phyloP scores from a whole-genome alignment of 805 yeast genomes.

The Pichia heedii region DNA sequence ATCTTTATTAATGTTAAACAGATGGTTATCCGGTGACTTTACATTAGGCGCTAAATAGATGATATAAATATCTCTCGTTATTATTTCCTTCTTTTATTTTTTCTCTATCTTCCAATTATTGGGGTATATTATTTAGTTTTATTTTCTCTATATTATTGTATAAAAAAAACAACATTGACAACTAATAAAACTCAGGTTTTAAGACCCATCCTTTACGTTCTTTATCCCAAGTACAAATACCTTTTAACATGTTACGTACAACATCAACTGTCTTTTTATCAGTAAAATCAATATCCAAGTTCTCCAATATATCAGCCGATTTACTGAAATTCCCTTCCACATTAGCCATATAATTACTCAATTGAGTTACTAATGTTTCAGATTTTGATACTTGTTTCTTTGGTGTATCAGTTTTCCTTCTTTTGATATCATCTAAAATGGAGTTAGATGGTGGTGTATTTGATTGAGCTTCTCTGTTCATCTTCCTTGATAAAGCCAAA shows the following conservation, averaged over 20 bases:
- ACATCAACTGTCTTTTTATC: conserved; percentile 48
- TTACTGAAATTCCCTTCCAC: conserved; percentile 25
- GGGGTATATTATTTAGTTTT: no score
- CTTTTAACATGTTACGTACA: conserved; percentile 58
- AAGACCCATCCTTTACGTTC: conserved; percentile 53
- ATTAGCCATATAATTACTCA: conserved; percentile 23
- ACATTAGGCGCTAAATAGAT: conserved; percentile 22
- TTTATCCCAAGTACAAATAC: conserved; percentile 63
- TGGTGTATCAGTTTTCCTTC: conserved; percentile 25
- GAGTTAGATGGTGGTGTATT: conserved; percentile 33
- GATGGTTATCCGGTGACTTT: conserved; percentile 62
- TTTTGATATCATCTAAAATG: conserved; percentile 40
- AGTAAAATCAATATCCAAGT: conserved; percentile 27
- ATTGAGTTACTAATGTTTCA: conserved; percentile 13
- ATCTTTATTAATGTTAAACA: conserved; percentile 60
- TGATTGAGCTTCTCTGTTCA: not conserved
- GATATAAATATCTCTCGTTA: not conserved
- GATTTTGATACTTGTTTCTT: conserved; percentile 5
- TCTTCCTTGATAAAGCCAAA: not conserved
- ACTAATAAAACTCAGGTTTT: conserved; percentile 40
- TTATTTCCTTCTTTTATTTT: not conserved
- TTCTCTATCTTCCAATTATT: not conserved
- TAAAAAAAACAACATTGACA: not conserved
- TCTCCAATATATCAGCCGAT: conserved; percentile 22
- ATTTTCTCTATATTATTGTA: no score